Percentiles rank a stretch among this genome's conserved stretches.
Evolutionary conservation across 2,329 filamentous ascomycete genomes (phyloP).

Genomic region (Aschersonia sp.): DNA sequence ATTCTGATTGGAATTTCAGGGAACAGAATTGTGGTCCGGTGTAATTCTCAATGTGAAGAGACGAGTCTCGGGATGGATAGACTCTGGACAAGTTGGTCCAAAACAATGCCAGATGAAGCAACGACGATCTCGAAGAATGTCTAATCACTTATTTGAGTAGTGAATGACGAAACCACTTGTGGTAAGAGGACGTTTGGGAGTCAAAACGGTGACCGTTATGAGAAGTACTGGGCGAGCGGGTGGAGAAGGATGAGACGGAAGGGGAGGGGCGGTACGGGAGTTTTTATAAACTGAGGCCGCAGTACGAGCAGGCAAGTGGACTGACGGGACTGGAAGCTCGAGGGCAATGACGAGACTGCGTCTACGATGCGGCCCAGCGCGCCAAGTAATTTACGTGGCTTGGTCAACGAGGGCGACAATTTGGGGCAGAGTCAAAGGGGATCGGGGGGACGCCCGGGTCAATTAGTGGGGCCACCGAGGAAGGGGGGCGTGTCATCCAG

Average conservation of each 20-base stretch:
- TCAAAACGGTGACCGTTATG: not conserved
- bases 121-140: not conserved
- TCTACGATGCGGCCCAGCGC: not conserved
- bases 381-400: too few species aligned
- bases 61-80: not conserved
- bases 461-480: not conserved
- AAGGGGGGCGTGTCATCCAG: conserved; percentile 1
- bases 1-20: not conserved
- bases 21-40: not conserved
- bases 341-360: conserved; percentile 3
- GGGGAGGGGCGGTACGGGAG: not conserved
- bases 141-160: not conserved
- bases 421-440: not conserved
- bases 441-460: not conserved
- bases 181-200: not conserved
- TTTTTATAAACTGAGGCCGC: conserved; percentile 2
- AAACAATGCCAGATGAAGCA: not conserved
- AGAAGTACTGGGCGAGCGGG: not conserved
- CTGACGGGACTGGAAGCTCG: not conserved
- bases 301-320: not conserved
- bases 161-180: not conserved
- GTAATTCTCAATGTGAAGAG: not conserved
- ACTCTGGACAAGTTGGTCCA: not conserved
- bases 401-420: not conserved
- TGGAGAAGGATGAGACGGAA: not conserved